Evolutionary conservation across 768 basidiomycete genomes (phyloP), one percentile per base, ranked within the genome.

Genomic region (Hygrocybe coccinea): DNA sequence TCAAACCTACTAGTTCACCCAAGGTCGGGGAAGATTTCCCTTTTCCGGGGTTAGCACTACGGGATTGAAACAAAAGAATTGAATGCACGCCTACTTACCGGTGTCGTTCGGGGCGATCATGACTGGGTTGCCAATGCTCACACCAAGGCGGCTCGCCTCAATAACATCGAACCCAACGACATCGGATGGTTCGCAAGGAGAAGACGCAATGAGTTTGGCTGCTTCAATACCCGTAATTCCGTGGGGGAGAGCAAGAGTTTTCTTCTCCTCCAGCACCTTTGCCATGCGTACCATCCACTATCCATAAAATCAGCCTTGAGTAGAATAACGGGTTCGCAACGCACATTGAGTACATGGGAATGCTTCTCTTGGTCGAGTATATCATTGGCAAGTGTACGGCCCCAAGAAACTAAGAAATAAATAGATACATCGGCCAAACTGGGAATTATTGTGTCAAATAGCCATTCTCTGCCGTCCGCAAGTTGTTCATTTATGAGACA

Each of bases 391-490:
- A 79, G 75, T 11, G 48, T 41, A 29, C 66, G 67, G 33, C 73
- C 62, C 82, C 82, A 84, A 6, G 64, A 62, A 56, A 77, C 67
- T 4, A 78, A 61, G 58, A 81, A 80, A 56, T 83, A 76, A 7
- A 78, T 70, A 2, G 79, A 75, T 34, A 84, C 64, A 62, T 85
- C 84, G 5, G 76, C 79, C 21, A 82, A 65, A 39, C 78, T 73
- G 8, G 83, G 81, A 0, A 68, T 55, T 54, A 76, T 76, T 1
- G 83, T 82, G 58, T 82, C 74, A 55, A 84, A 76, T 8, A 83
- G 69, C 81, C 82, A 86, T 61, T 79, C 75, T 2, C 83, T 73
- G 21, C 73, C 78, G 62, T 83, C 81, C 14, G 68, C 64, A 25
- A 84, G 69, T 63, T 84, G 74, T 55, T 71, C 67, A 56, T 73